Percentiles rank a stretch among this genome's conserved stretches.
These are phyloP conservation scores for thale cress (Arabidopsis thaliana) DNA, from an alignment of 345 rosid genomes.

Conservation along the genomic window TAIR10.1 NC_003070.9:4253501-4254000, in stretches of 20 bases:
- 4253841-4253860: constrained; percentile 27
- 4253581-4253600: constrained; percentile 86
- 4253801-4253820: constrained; percentile 93
- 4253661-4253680: constrained; percentile 13
- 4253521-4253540: constrained; percentile 99
- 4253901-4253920: constrained; percentile 82
- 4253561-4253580: constrained; percentile 96
- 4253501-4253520: constrained; percentile 90
- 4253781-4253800: constrained; percentile 80
- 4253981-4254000: constrained; percentile 19
- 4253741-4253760: constrained; percentile 43
- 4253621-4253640: constrained; percentile 70
- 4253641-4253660: constrained; percentile 13
- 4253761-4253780: constrained; percentile 93
- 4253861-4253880: constrained; percentile 27
- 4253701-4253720: constrained; percentile 11
- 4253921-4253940: constrained; percentile 95
- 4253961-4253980: constrained; percentile 66
- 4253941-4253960: constrained; percentile 83
- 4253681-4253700: constrained; percentile 17
- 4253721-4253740: constrained; percentile 34
- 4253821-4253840: constrained; percentile 68
- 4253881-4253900: constrained; percentile 35
- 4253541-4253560: constrained; percentile 93
- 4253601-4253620: constrained; percentile 95